Conservation (phyloP, 495 filamentous ascomycete genomes). For the Penicillium subrubescens region DNA sequence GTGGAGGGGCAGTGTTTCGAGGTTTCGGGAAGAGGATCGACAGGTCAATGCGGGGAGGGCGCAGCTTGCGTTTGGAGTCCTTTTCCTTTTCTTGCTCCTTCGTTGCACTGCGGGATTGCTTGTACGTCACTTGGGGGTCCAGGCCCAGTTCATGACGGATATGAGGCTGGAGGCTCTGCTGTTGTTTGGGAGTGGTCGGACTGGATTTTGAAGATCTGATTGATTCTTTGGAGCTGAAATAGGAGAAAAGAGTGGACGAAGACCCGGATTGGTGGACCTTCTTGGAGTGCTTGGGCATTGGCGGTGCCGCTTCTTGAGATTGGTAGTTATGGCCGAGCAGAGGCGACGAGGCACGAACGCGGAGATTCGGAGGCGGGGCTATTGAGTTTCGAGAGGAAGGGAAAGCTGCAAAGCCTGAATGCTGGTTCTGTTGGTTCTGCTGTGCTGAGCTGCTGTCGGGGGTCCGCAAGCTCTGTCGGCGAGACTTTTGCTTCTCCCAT, state of each 20-base stretch:
- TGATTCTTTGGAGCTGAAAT: slow-evolving; percentile 38
- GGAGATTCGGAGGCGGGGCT: slow-evolving; percentile 35
- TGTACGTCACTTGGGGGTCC: slow-evolving; percentile 30
- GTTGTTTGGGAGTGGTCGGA: slow-evolving; percentile 15
- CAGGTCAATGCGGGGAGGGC: slow-evolving; percentile 46
- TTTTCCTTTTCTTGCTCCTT: slow-evolving; percentile 16
- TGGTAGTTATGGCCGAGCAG: slow-evolving; percentile 43
- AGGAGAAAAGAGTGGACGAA: slow-evolving; percentile 38
- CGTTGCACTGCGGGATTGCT: slow-evolving; percentile 25
- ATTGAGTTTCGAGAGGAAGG: slow-evolving; percentile 24
- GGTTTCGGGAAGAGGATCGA: slow-evolving; percentile 52
- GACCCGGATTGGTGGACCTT: slow-evolving; percentile 43
- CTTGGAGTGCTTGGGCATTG: slow-evolving; percentile 32
- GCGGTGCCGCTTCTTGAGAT: slow-evolving; percentile 27
- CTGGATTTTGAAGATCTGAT: slow-evolving; percentile 12
- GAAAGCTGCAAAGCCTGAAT: slow-evolving; percentile 29
- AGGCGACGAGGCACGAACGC: slow-evolving; percentile 49
- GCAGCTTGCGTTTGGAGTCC: slow-evolving; percentile 45
- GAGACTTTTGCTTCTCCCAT: slow-evolving; percentile 25
- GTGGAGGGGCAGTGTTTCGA: slow-evolving; percentile 30
- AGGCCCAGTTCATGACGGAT: slow-evolving; percentile 25
- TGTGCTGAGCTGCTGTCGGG: slow-evolving; percentile 29
- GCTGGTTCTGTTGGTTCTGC: slow-evolving; percentile 17
- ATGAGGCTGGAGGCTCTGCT: slow-evolving; percentile 24
- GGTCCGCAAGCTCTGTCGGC: slow-evolving; percentile 34